phyloP scores from a whole-genome alignment of 768 basidiomycete species.

The Dentipellis fragilis region DNA sequence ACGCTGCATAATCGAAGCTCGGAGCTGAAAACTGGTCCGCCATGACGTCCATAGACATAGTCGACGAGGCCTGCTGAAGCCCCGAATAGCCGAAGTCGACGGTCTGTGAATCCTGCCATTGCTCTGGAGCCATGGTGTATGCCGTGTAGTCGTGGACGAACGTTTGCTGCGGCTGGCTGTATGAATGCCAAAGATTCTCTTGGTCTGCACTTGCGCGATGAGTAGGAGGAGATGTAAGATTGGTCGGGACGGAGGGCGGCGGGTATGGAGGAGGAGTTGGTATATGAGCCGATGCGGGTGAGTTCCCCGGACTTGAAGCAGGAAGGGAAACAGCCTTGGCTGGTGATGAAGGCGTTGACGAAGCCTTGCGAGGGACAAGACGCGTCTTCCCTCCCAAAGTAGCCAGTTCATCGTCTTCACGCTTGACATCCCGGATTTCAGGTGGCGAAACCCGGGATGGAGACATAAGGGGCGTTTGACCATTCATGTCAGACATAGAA shows the following conservation, averaged over 20 bases:
- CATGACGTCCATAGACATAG: background rate
- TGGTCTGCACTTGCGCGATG: constrained; percentile 6
- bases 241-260: background rate
- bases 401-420: constrained; percentile 51
- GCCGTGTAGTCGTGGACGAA: constrained; percentile 9
- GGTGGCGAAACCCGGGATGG: constrained; percentile 16
- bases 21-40: background rate
- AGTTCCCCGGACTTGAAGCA: constrained; percentile 24
- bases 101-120: constrained; percentile 10
- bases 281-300: constrained; percentile 14
- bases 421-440: constrained; percentile 31
- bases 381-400: constrained; percentile 56
- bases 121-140: constrained; percentile 2
- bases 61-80: constrained; percentile 2
- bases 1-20: constrained; percentile 13
- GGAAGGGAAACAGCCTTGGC: constrained; percentile 23
- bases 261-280: constrained; percentile 15
- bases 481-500: constrained; percentile 26
- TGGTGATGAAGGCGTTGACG: constrained; percentile 27
- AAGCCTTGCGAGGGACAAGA: constrained; percentile 41
- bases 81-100: constrained; percentile 6
- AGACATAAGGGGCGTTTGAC: constrained; percentile 17
- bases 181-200: constrained; percentile 3
- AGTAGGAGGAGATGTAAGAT: background rate
- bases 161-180: constrained; percentile 6